phyloP scores from a whole-genome alignment of 306 rosid species.

The Acacia confusa region DNA sequence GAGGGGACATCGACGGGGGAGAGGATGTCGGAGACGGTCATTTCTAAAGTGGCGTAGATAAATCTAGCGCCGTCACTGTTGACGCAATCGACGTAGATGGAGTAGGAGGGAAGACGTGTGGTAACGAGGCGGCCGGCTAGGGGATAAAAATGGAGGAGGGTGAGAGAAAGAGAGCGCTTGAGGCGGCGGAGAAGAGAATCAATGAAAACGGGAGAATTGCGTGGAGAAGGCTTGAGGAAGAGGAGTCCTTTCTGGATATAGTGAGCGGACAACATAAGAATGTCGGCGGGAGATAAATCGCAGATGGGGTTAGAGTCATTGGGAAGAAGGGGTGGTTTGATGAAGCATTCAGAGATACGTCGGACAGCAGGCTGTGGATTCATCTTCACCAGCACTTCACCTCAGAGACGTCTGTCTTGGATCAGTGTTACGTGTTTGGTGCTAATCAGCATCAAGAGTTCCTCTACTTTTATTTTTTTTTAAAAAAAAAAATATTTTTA shows the following conservation, averaged over 20 bases:
- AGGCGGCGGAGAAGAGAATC: constrained; percentile 35
- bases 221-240: constrained; percentile 49
- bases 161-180: constrained; percentile 51
- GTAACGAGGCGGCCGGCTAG: constrained; percentile 58
- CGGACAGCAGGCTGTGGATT: not conserved
- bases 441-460: no score
- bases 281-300: constrained; percentile 51
- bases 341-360: constrained; percentile 35
- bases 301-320: constrained; percentile 8
- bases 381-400: not conserved
- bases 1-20: constrained; percentile 54
- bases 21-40: constrained; percentile 49
- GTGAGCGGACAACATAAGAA: constrained; percentile 45
- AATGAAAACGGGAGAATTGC: constrained; percentile 17
- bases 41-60: constrained; percentile 47
- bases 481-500: no score
- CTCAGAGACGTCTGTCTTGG: not conserved
- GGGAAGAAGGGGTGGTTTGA: constrained; percentile 28
- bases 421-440: not conserved
- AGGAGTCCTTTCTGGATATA: constrained; percentile 74
- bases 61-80: constrained; percentile 51
- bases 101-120: constrained; percentile 26
- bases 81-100: constrained; percentile 43
- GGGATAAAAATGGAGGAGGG: constrained; percentile 68
- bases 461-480: no score